These are phyloP conservation scores for Arctium lappa DNA, from an alignment of 129 eudicot genomes.

Conservation along the genomic window DNA sequence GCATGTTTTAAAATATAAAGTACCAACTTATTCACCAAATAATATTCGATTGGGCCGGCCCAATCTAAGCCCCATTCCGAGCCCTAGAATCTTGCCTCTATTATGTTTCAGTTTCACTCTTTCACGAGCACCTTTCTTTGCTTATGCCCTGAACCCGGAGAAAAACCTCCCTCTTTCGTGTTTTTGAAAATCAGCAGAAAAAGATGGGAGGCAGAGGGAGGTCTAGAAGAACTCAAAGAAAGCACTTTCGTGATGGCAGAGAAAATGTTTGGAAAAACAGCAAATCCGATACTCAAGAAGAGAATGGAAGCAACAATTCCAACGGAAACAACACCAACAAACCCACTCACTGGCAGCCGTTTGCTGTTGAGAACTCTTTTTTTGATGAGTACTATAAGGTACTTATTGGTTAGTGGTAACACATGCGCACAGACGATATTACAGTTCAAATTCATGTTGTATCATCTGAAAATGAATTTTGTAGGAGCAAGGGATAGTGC, in stretches of 20 bases:
- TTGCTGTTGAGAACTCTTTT: conserved; percentile 55
- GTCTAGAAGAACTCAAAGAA: conserved; percentile 89
- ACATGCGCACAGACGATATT: not conserved
- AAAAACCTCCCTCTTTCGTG: not conserved
- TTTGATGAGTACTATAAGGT: conserved; percentile 91
- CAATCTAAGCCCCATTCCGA: not conserved
- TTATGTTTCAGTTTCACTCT: not conserved
- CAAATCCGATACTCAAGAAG: conserved; percentile 43
- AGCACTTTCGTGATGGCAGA: conserved; percentile 78
- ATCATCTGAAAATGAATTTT: not conserved
- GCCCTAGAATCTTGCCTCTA: not conserved
- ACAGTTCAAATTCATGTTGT: not conserved
- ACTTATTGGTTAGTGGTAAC: not conserved
- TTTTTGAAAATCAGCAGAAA: not conserved
- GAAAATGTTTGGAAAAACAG: conserved; percentile 85
- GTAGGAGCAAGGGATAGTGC: conserved; percentile 91
- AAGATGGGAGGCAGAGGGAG: conserved; percentile 89
- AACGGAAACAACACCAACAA: conserved; percentile 3
- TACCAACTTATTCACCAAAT: not conserved
- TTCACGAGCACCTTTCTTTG: not conserved
- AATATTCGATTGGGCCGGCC: not conserved
- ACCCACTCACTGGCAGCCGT: conserved; percentile 62
- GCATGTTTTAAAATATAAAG: too few relatives aligned
- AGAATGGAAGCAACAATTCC: conserved; percentile 2
- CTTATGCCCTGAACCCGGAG: not conserved